Evolutionary conservation across 192 early-diverging fungal genomes (phyloP), one percentile per base, ranked within the genome.

Genomic region (Mortierella alpina): DNA sequence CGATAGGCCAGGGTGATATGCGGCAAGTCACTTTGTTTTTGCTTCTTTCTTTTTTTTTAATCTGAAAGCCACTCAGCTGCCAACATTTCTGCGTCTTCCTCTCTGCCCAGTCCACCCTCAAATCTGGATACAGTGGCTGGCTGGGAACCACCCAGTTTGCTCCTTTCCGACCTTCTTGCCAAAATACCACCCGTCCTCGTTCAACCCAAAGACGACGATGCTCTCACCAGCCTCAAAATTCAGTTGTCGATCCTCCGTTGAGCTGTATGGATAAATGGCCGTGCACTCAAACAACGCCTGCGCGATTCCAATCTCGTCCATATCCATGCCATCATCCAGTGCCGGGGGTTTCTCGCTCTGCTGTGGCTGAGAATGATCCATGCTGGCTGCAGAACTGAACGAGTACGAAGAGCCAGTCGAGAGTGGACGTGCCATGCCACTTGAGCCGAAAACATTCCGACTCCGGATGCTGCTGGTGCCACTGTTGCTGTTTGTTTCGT

Each of bases 111-210:
- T 47, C 11, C 11, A 22, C 2, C 12, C 44, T 66, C 58, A 80
- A 11, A 70, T 63, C 65, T 80, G 77, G 41, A 80, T 80, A 18
- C 64, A 68, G 46, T 80, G 70, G 10, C 70, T 72, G 31, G 70
- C 69, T 6, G 77, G 77, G 77, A 80, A 80, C 77, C 77, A 80
- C 15, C 77, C 77, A 11, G 65, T 72, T 2, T 42, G 9, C 1
- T 72, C 70, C 48, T 80, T 80, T 3, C 77, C 77, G 48, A 80
- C 77, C 70, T 80, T 80, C 49, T 80, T 80, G 6, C 77, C 77
- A 69, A 80, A 80, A 8, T 80, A 80, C 77, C 77, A 80, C 7
- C 76, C 76, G 8, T 80, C 66, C 3, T 80, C 77, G 54, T 80
- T 80, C 70, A 80, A 20, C 23, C 77, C 77, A 72, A 80, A 80